A percentile compares a stretch with the other conserved stretches of the same genome.
Evolutionary conservation across 2,329 filamentous ascomycete species (phyloP).

Genomic region (Aurifilum marmelostoma): DNA sequence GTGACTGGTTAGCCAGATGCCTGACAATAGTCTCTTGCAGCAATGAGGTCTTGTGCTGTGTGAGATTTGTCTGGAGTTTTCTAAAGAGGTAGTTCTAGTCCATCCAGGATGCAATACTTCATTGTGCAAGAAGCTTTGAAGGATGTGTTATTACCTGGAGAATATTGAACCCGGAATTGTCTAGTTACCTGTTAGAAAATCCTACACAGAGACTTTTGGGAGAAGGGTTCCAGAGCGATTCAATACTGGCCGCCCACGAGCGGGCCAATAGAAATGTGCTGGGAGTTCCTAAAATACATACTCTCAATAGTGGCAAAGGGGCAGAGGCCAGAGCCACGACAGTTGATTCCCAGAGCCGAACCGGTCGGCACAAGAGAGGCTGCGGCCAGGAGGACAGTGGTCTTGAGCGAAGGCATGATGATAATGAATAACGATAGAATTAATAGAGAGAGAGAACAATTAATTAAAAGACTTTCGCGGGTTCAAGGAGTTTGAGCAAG

Average conservation of each 20-base stretch:
- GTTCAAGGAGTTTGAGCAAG: neutral
- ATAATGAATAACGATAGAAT: neutral
- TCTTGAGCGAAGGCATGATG: constrained; percentile 6
- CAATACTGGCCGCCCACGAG: no score
- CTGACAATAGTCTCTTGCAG: neutral
- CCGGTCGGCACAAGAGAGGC: neutral
- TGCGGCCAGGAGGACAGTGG: neutral
- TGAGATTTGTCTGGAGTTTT: neutral
- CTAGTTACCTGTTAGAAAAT: neutral
- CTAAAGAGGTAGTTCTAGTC: no score
- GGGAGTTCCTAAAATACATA: no score
- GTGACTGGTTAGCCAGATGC: neutral
- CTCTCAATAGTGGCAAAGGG: constrained; percentile 1
- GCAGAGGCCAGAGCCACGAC: constrained; percentile 8
- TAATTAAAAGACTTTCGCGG: no score
- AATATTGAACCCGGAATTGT: neutral
- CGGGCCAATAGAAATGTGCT: no score
- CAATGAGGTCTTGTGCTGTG: neutral
- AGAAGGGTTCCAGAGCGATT: neutral
- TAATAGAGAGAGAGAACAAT: no score
- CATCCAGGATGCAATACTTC: no score
- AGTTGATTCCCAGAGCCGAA: constrained; percentile 7
- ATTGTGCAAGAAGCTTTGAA: neutral
- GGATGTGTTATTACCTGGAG: neutral
- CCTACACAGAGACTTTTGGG: neutral